Evolutionary conservation across 2,329 filamentous ascomycete species (phyloP), one percentile per base, ranked within the genome.

Genomic region (Pestalotiopsis sp.): DNA sequence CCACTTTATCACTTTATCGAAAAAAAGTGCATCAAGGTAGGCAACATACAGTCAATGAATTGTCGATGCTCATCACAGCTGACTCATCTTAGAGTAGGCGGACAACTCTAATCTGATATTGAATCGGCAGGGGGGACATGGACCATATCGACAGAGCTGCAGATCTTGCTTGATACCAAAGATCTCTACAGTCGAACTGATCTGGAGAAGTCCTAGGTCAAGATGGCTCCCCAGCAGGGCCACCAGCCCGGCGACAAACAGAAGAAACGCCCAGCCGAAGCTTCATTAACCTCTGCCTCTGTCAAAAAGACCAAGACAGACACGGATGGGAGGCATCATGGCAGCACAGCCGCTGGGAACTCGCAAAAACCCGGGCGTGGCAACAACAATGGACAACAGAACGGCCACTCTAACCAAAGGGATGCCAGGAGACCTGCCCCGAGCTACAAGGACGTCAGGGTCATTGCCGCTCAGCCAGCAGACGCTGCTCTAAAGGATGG

Each of bases 401-500:
- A 65, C 72, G 69, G 74, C 70, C 64, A 76, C 70, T 66, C 72
- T 71, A 57, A 62, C 69, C 66, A 76, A 72, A 68, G 74, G 64
- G 69, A 87, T 86, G 73, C 83, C 85, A 76, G 78, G 27, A 65
- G 62, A 27, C 41, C 62, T 6, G 38, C 13, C 5, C 20, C 79
- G 74, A 84, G 85, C 73, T 74, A 85, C 39, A 76, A 81, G 66
- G 80, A 85, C 62, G 82, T 84, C 25, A 83, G 87, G 70, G 80
- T 78, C 72, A 87, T 89, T 72, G 83, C 84, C 52, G 79, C 82
- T 20, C 86, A 88, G 73, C 79, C 81, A 17, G 81, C 85, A 17
- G 82, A 87, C 55, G 83, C 82, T 11, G 86, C 85, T 6, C 79
- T 88, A 27, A 84, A 85, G 64, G 90, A 92, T 80, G 96, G 95